These are phyloP conservation scores for Aurantiochytrium sp. DNA, from an alignment of 108 stramenopile genomes.

Conservation along the genomic window DNA sequence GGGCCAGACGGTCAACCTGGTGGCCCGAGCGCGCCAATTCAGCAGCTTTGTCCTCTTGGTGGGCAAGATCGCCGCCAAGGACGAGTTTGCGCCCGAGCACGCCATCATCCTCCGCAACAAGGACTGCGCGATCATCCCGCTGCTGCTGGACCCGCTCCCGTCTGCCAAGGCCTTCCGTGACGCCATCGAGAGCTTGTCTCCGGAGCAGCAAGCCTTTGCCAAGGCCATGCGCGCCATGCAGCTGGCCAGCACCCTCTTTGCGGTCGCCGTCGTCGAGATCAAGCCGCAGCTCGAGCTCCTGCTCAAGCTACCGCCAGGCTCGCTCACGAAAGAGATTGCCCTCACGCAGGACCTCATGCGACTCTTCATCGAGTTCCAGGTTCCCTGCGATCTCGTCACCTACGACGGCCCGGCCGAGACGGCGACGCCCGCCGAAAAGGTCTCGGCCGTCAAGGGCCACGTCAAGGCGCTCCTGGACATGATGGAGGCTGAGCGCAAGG, in stretches of 20 bases:
- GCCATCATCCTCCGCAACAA: constrained; percentile 79
- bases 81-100: constrained; percentile 67
- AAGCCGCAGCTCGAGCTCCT: constrained; percentile 77
- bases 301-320: constrained; percentile 59
- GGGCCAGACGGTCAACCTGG: constrained; percentile 37
- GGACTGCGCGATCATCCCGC: constrained; percentile 74
- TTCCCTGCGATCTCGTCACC: constrained; percentile 73
- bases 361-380: constrained; percentile 74
- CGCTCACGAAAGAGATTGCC: constrained; percentile 75
- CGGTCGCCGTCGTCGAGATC: constrained; percentile 69
- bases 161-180: constrained; percentile 79
- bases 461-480: constrained; percentile 66
- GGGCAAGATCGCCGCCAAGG: constrained; percentile 64
- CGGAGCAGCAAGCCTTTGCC: constrained; percentile 76
- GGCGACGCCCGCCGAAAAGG: constrained; percentile 49
- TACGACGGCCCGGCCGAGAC: constrained; percentile 59
- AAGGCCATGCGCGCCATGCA: constrained; percentile 73
- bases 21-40: constrained; percentile 70
- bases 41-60: constrained; percentile 67
- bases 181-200: constrained; percentile 71
- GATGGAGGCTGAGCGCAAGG: constrained; percentile 56
- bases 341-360: constrained; percentile 75
- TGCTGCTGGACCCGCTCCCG: constrained; percentile 70
- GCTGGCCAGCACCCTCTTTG: constrained; percentile 72
- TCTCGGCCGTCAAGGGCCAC: constrained; percentile 61